A percentile compares a stretch with the other conserved stretches of the same genome.
These are phyloP conservation scores for Rhytidhysteron rufulum DNA, from an alignment of 2,329 filamentous ascomycete species.

Conservation along the genomic window DNA sequence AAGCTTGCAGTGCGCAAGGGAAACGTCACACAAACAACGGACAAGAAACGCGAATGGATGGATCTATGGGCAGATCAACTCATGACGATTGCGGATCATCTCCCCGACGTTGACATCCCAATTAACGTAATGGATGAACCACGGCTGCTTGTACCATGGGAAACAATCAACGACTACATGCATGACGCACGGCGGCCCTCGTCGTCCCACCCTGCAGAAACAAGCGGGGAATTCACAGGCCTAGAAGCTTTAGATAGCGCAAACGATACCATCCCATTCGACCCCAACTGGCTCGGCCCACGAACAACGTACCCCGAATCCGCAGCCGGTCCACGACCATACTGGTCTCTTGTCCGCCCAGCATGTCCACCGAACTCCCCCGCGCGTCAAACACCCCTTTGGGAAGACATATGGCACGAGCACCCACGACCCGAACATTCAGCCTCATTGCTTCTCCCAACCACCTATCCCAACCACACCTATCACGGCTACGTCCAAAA, in stretches of 20 bases:
- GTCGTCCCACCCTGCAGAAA: slow-evolving; percentile 18
- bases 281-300: slow-evolving; percentile 27
- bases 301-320: slow-evolving; percentile 18
- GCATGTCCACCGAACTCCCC: slow-evolving; percentile 39
- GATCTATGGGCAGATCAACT: slow-evolving; percentile 35
- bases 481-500: slow-evolving; percentile 44
- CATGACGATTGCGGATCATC: slow-evolving; percentile 2
- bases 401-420: slow-evolving; percentile 36
- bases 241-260: slow-evolving; percentile 7
- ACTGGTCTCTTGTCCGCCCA: slow-evolving; percentile 42
- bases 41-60: slow-evolving; percentile 1
- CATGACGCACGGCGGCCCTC: slow-evolving; percentile 18
- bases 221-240: slow-evolving; percentile 7
- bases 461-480: slow-evolving; percentile 20
- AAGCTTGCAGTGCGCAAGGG: slow-evolving; percentile 38
- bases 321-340: slow-evolving; percentile 28
- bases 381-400: slow-evolving; percentile 22
- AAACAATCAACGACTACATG: slow-evolving; percentile 16
- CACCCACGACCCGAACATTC: slow-evolving; percentile 31
- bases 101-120: slow-evolving; percentile 12
- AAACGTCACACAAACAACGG: slow-evolving; percentile 24
- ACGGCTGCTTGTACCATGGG: slow-evolving; percentile 10
- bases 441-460: slow-evolving; percentile 28
- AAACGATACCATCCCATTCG: slow-evolving; percentile 8
- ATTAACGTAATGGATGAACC: slow-evolving; percentile 13